Base-by-base conservation (phyloP, 345 rosid species). In the Lepidium sativum region DNA sequence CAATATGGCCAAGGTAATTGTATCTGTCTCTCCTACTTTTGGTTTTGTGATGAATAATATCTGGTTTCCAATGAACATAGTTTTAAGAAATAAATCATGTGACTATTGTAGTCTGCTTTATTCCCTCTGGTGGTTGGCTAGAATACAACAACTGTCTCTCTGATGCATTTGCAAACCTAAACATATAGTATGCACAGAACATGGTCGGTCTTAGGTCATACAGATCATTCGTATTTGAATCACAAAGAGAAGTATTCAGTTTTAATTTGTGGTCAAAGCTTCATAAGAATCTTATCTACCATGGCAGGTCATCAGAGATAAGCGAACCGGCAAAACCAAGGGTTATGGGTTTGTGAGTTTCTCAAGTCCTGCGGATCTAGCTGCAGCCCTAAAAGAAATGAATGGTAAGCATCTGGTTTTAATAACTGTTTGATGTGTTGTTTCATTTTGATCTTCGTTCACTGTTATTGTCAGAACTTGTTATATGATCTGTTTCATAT, bases 321-420 rank as follows among this genome's bases (percentile, higher is more conserved):
- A 94, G 81, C 78, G 97, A 33, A 90, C 96, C 1, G 96, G 99
- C 11, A 94, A 94, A 80, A 94, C 99, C 32, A 94, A 84, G 75
- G 99, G 99, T 45, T 94, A 83, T 65, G 99, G 99, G 14, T 94
- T 94, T 79, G 89, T 94, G 73, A 94, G 99, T 91, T 90, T 94
- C 80, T 78, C 83, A 54, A 94, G 74, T 67, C 87, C 91, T 49
- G 53, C 92, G 6, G 99, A 94, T 80, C 82, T 88, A 40, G 96
- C 99, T 3, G 99, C 75, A 6, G 97, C 99, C 3, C 75, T 90
- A 6, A 94, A 94, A 68, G 97, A 94, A 77, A 94, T 94, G 99
- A 94, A 94, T 58, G 99, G 99, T 88, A 63, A 53, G 72, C 39
- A 63, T 25, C 63, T 50, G 3, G 18, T 9, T 53, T 14, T 27